Conservation (phyloP, 352 stramenopile species). For the Globisporangium ultimum region DNA sequence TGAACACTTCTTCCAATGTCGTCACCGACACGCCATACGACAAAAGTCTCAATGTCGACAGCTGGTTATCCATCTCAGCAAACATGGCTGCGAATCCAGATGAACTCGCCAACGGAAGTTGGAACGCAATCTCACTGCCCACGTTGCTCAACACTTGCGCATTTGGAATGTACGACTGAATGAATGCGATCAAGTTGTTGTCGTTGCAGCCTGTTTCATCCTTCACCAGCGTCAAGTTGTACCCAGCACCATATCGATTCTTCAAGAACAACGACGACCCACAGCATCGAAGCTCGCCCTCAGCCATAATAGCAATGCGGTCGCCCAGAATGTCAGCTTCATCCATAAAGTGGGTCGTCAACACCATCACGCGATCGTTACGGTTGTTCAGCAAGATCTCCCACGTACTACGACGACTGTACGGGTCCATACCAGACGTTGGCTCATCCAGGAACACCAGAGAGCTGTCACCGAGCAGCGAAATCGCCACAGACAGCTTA, state of each 20-base stretch:
- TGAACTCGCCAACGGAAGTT: too few species aligned
- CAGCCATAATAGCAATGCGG: conserved; percentile 81
- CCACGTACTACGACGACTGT: too few species aligned
- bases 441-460: too few species aligned
- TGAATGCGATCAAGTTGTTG: conserved; percentile 26
- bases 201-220: too few species aligned
- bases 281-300: conserved; percentile 70
- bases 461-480: too few species aligned
- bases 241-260: too few species aligned
- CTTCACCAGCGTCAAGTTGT: too few species aligned
- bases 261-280: too few species aligned
- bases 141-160: conserved; percentile 88
- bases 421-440: too few species aligned
- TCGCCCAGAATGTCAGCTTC: conserved; percentile 87
- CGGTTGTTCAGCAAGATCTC: too few species aligned
- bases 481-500: too few species aligned
- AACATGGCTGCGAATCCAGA: conserved; percentile 91
- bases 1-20: conserved; percentile 98
- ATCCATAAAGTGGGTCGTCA: conserved; percentile 96
- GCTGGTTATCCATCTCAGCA: not conserved
- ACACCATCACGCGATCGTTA: too few species aligned
- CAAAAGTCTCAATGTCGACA: not conserved
- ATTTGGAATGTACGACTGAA: conserved; percentile 57
- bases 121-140: conserved; percentile 92
- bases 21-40: conserved; percentile 95